Evolutionary conservation across 140 eudicot genomes (phyloP).

Genomic region (Anethum foeniculum): DNA sequence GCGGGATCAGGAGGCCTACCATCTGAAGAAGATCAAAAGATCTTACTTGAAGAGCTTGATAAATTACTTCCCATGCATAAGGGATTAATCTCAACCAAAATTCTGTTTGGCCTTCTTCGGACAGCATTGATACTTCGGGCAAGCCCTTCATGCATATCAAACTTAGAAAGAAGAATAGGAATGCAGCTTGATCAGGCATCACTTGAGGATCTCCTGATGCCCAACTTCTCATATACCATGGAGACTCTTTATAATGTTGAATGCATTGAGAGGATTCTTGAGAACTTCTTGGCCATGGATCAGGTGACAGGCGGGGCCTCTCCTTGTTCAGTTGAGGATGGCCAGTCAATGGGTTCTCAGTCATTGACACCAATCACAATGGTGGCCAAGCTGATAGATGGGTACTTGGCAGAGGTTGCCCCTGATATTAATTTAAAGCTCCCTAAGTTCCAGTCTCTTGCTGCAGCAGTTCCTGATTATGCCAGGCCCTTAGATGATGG

Average conservation of each 20-base stretch:
- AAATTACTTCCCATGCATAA: constrained; percentile 68
- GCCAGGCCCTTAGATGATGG: constrained; percentile 98
- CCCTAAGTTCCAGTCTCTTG: constrained; percentile 82
- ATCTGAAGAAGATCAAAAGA: constrained; percentile 68
- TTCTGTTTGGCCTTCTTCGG: constrained; percentile 67
- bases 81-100: constrained; percentile 65
- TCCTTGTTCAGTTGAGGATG: constrained; percentile 66
- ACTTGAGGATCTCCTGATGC: constrained; percentile 88
- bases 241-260: constrained; percentile 89
- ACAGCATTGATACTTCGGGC: constrained; percentile 73
- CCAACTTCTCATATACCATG: constrained; percentile 80
- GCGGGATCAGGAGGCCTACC: constrained; percentile 34
- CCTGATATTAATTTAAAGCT: constrained; percentile 85
- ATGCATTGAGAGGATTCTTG: constrained; percentile 78
- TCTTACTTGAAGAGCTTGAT: constrained; percentile 70
- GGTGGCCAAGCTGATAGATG: constrained; percentile 90
- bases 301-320: constrained; percentile 77
- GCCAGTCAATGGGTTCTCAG: constrained; percentile 69
- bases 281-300: constrained; percentile 77
- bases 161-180: constrained; percentile 77
- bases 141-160: constrained; percentile 43
- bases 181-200: constrained; percentile 91
- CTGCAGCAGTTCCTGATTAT: constrained; percentile 86
- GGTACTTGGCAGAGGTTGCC: constrained; percentile 93
- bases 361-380: constrained; percentile 86